These are phyloP conservation scores for Collybiopsis confluens DNA, from an alignment of 768 basidiomycete genomes.

Conservation along the genomic window DNA sequence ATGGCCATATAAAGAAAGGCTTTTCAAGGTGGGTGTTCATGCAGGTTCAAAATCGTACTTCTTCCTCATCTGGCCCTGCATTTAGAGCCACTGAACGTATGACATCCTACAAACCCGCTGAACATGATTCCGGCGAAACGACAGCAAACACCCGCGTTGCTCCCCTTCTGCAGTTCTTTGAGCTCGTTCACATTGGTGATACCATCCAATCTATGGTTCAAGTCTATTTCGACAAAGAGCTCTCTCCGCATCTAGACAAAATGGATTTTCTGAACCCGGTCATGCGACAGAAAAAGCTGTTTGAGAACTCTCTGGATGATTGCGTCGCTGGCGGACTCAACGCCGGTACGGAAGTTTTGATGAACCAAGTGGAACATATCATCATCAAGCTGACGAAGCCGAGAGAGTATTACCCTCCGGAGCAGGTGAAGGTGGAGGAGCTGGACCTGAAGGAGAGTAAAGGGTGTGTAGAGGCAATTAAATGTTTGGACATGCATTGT, in stretches of 20 bases:
- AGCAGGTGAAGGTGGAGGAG: slow-evolving; percentile 47
- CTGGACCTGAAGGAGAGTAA: slow-evolving; percentile 82
- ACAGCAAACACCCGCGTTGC: slow-evolving; percentile 68
- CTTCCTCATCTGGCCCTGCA: not conserved
- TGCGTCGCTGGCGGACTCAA: slow-evolving; percentile 92
- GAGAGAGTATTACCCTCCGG: slow-evolving; percentile 87
- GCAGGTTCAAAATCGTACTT: slow-evolving; percentile 8
- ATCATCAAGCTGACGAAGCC: slow-evolving; percentile 78
- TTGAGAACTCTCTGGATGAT: slow-evolving; percentile 90
- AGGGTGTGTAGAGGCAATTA: slow-evolving; percentile 87
- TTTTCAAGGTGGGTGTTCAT: slow-evolving; percentile 61
- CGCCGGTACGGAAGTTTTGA: slow-evolving; percentile 90
- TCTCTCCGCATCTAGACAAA: slow-evolving; percentile 86
- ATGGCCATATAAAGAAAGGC: slow-evolving; percentile 75
- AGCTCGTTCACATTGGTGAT: slow-evolving; percentile 94
- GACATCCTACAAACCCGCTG: slow-evolving; percentile 84
- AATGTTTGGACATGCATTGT: slow-evolving; percentile 87
- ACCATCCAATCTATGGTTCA: slow-evolving; percentile 98
- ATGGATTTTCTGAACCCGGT: slow-evolving; percentile 92
- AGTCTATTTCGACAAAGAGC: slow-evolving; percentile 96
- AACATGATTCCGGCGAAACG: slow-evolving; percentile 52
- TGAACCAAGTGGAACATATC: slow-evolving; percentile 97
- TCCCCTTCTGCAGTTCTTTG: slow-evolving; percentile 94
- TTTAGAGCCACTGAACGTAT: slow-evolving; percentile 84
- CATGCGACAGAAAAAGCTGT: slow-evolving; percentile 94